Conservation (phyloP, 2,329 filamentous ascomycete genomes). For the Curvularia verruculosa region DNA sequence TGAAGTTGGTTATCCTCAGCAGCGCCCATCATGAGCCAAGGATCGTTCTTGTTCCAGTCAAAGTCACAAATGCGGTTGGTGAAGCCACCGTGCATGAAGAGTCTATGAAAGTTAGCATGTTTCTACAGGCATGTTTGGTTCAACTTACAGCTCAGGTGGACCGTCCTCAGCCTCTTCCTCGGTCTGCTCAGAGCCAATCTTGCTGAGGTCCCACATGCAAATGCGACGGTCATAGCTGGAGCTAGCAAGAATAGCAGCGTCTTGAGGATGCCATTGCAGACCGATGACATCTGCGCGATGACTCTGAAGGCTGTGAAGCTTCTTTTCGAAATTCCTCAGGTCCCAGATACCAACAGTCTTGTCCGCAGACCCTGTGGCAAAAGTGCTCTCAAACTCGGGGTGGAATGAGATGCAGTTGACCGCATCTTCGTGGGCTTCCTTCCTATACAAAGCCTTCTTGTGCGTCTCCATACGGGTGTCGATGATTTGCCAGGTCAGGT, state of each 20-base stretch:
- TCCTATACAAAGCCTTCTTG: constrained; percentile 71
- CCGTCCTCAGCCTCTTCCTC: constrained; percentile 96
- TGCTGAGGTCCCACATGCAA: constrained; percentile 94
- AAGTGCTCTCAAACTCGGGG: constrained; percentile 83
- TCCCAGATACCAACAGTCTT: constrained; percentile 97
- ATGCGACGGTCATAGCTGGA: constrained; percentile 92
- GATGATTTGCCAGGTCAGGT: constrained; percentile 89
- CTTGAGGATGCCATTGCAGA: constrained; percentile 91
- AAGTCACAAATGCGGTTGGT: constrained; percentile 97
- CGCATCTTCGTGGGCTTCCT: constrained; percentile 82
- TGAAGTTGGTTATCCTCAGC: constrained; percentile 97
- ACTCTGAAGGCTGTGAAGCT: constrained; percentile 86
- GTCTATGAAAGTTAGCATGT: constrained; percentile 53
- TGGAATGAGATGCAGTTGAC: constrained; percentile 98
- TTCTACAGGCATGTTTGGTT: background rate
- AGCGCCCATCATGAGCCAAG: constrained; percentile 94
- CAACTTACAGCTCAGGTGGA: constrained; percentile 84
- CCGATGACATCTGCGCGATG: constrained; percentile 91
- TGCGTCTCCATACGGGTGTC: constrained; percentile 76
- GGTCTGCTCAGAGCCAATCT: constrained; percentile 90
- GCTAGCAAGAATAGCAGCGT: constrained; percentile 86
- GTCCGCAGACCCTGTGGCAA: constrained; percentile 93
- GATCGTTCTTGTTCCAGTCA: constrained; percentile 95
- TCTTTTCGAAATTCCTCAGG: constrained; percentile 85
- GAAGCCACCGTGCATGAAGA: constrained; percentile 99